Evolutionary conservation across 1,284 basidiomycete genomes (phyloP).

Genomic region (Ceratobasidium sp.): DNA sequence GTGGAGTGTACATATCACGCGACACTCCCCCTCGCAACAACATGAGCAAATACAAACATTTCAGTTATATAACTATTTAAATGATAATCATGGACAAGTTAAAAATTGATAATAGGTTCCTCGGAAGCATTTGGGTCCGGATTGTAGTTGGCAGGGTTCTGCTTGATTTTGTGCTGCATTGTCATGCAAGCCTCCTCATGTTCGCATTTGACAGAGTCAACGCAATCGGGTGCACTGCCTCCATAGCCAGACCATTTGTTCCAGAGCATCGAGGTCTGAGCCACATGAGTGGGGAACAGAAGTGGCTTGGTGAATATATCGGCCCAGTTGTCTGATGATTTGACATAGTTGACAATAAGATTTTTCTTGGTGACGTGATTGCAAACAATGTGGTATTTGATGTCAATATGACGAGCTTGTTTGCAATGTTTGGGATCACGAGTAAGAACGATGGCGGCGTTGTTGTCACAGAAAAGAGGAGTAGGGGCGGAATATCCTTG

Average conservation of each 20-base stretch:
- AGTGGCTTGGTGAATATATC: slow-evolving; percentile 54
- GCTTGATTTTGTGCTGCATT: too few relatives aligned
- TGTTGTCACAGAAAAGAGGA: slow-evolving; percentile 54
- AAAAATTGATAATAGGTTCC: too few relatives aligned
- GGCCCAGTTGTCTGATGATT: slow-evolving; percentile 49
- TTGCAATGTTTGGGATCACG: slow-evolving; percentile 49
- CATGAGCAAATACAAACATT: too few relatives aligned
- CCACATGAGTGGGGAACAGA: background rate
- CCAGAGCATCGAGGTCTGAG: background rate
- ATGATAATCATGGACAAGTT: too few relatives aligned
- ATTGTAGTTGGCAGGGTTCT: too few relatives aligned
- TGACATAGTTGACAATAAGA: slow-evolving; percentile 48
- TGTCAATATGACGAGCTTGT: slow-evolving; percentile 54
- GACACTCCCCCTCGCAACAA: too few relatives aligned
- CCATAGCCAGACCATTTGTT: background rate
- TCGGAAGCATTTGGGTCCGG: too few relatives aligned
- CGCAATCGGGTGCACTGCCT: background rate
- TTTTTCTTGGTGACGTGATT: slow-evolving; percentile 48
- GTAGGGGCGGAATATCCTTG: slow-evolving; percentile 50
- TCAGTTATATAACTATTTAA: too few relatives aligned
- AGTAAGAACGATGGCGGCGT: slow-evolving; percentile 51
- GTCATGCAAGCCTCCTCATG: too few relatives aligned
- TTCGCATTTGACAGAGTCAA: background rate
- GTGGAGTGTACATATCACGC: too few relatives aligned
- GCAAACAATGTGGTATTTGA: slow-evolving; percentile 52